Evolutionary conservation across 108 stramenopile genomes (phyloP).

Genomic region (Aurantiochytrium sp.): DNA sequence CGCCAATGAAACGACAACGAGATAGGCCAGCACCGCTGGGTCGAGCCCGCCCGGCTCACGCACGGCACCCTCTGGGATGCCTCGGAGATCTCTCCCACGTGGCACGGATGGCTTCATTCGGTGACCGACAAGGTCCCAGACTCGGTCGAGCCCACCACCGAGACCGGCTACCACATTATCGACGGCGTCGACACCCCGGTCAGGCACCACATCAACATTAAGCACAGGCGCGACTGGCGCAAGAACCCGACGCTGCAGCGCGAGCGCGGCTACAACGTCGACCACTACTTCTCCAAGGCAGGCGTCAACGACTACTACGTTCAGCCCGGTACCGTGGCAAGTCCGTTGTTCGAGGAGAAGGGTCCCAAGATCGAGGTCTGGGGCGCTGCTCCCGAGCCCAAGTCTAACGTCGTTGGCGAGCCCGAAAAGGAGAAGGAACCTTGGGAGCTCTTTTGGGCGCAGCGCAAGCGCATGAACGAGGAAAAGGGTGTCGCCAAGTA

Average conservation of each 20-base stretch:
- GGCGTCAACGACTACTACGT: conserved; percentile 12
- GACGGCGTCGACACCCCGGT: conserved; percentile 1
- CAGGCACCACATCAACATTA: not conserved
- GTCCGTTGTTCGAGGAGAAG: not conserved
- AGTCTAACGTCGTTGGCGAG: not conserved
- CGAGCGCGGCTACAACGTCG: conserved; percentile 12
- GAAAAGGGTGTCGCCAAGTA: not conserved
- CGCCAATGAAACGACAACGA: not conserved
- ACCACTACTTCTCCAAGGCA: not conserved
- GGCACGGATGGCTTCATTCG: not conserved
- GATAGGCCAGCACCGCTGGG: conserved; percentile 1
- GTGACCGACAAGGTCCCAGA: not conserved
- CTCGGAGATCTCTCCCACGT: not conserved
- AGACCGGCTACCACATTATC: conserved; percentile 3
- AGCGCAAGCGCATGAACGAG: not conserved
- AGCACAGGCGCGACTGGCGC: not conserved
- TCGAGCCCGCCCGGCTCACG: not conserved
- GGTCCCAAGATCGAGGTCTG: conserved; percentile 2
- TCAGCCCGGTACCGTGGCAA: not conserved
- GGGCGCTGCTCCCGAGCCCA: not conserved
- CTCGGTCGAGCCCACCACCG: not conserved
- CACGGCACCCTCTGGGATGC: not conserved
- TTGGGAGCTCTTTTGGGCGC: not conserved
- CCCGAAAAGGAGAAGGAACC: not conserved
- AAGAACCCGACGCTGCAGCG: conserved; percentile 3